Conservation (phyloP, 148 eudicot genomes). For the Rhododendron kiyosumense region DNA sequence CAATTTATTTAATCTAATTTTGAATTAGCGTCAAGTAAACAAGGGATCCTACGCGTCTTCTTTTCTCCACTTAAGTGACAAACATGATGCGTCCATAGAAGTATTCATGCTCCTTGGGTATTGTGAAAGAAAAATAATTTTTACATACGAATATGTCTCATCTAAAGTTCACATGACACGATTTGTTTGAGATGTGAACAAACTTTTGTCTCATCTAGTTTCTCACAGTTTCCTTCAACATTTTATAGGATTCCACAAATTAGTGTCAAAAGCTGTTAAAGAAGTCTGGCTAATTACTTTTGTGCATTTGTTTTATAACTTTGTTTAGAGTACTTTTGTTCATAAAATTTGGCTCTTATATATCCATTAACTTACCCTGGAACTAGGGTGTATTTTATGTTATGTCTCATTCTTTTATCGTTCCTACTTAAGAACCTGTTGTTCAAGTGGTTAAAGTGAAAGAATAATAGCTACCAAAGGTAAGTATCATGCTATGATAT, state of each 20-base stretch:
- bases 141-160: neutral
- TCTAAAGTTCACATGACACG: neutral
- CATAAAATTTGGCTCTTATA: neutral
- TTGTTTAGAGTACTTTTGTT: neutral
- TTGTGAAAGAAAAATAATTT: neutral
- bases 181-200: neutral
- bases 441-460: neutral
- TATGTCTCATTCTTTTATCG: neutral
- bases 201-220: neutral
- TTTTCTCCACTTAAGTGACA: neutral
- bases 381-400: neutral
- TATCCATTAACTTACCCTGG: neutral
- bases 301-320: neutral
- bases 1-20: neutral
- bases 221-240: neutral
- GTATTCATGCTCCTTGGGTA: neutral
- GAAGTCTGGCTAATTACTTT: neutral
- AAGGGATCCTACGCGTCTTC: neutral
- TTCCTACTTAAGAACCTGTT: neutral
- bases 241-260: neutral
- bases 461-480: neutral
- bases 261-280: neutral
- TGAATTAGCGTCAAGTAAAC: neutral
- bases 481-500: neutral
- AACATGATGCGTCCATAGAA: neutral